Evolutionary conservation across 441 rosid species (phyloP), one percentile per base, ranked within the genome.

Genomic region (Arabidopsis lyrata): DNA sequence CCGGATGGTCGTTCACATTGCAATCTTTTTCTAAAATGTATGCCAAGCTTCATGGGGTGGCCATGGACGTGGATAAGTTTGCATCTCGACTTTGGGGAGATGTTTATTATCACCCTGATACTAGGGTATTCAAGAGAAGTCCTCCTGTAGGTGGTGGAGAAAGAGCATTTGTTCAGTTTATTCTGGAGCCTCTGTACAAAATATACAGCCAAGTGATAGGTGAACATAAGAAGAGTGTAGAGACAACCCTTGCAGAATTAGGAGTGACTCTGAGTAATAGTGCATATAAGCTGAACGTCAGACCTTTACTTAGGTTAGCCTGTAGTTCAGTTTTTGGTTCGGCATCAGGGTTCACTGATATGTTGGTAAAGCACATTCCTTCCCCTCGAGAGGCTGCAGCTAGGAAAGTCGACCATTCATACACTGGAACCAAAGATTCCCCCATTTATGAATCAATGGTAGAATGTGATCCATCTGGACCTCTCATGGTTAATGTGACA

Each of bases 131-230:
- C 68, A 88, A 82, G 88, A 95, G 89, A 81, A 89, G 67, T 77
- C 87, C 93, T 47, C 97, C 95, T 56, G 84, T 81, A 67, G 82
- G 84, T 84, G 98, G 96, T 73, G 96, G 92, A 18, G 99, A 92
- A 82, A 87, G 97, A 83, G 83, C 99, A 10, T 95, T 92, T 79
- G 97, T 95, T 41, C 90, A 92, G 76, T 95, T 95, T 85, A 89
- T 95, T 52, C 84, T 92, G 63, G 99, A 95, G 81, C 99, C 99
- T 55, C 89, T 95, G n/a, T 95, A 95, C 84, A 92, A 89, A 78
- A 87, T 95, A 84, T 92, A 95, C 76, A 95, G 99, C 77, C 99
- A 92, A 86, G 96, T 95, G 73, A 88, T 95, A 79, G 98, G 98
- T 71, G 99, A 95, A 83, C 99, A 92, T 80, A 90, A 88, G 83